phyloP scores from a whole-genome alignment of 371 early-diverging fungal species.

The Rhizopus delemar region DNA sequence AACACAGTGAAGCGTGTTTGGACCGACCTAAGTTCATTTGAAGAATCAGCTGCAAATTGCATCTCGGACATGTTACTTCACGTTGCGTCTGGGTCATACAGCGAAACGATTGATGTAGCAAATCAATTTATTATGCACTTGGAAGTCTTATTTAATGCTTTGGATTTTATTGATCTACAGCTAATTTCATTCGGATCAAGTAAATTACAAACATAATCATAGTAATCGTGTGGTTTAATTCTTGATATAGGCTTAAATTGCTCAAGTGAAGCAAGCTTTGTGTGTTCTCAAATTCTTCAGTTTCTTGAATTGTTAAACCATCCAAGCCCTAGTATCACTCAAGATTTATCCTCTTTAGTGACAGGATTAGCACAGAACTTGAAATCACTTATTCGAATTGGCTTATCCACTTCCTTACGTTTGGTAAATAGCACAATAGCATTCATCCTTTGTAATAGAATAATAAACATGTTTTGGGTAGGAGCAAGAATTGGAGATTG shows the following conservation, averaged over 20 bases:
- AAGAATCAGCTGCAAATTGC: slow-evolving; percentile 94
- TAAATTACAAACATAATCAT: neutral
- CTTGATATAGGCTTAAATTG: slow-evolving; percentile 60
- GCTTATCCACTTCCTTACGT: slow-evolving; percentile 81
- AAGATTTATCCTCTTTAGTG: slow-evolving; percentile 85
- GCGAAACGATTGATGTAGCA: slow-evolving; percentile 86
- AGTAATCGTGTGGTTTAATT: neutral
- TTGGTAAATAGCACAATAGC: slow-evolving; percentile 57
- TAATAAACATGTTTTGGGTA: slow-evolving; percentile 13
- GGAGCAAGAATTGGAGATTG: slow-evolving; percentile 33
- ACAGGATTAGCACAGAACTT: slow-evolving; percentile 65
- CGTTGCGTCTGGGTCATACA: slow-evolving; percentile 81
- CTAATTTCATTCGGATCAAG: slow-evolving; percentile 28
- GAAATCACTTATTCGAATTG: slow-evolving; percentile 71
- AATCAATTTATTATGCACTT: slow-evolving; percentile 89
- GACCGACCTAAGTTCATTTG: slow-evolving; percentile 90
- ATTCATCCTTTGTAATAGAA: neutral
- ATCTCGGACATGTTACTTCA: slow-evolving; percentile 95
- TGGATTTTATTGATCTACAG: slow-evolving; percentile 64
- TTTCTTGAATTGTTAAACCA: slow-evolving; percentile 53
- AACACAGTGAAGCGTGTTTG: slow-evolving; percentile 86
- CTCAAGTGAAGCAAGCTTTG: slow-evolving; percentile 68
- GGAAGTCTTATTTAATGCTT: slow-evolving; percentile 83
- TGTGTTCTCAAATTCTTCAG: slow-evolving; percentile 33
- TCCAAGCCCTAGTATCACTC: slow-evolving; percentile 70